A percentile compares a stretch with the other conserved stretches of the same genome.
These are phyloP conservation scores for Anastatica hierochuntica DNA, from an alignment of 345 rosid genomes.

Conservation along the genomic window DNA sequence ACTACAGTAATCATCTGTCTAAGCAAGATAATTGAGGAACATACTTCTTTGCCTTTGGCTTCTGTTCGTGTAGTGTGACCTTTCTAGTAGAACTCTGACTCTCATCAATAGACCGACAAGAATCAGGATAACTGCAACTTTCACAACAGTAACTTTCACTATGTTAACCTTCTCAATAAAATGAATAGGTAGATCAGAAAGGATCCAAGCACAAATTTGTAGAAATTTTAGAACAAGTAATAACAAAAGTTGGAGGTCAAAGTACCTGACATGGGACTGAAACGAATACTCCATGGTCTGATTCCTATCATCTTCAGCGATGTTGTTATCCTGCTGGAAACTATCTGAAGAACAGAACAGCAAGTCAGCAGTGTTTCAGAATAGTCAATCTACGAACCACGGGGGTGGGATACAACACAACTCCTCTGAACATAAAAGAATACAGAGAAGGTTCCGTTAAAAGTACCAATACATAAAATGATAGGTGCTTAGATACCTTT, in stretches of 20 bases:
- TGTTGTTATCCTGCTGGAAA: conserved; percentile 32
- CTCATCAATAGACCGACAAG: conserved; percentile 32
- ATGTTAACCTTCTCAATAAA: too few relatives aligned
- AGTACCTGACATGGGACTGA: conserved; percentile 40
- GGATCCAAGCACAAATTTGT: too few relatives aligned
- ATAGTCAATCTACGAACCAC: too few relatives aligned
- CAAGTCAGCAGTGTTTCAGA: too few relatives aligned
- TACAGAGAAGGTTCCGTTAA: neutral
- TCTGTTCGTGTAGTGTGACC: conserved; percentile 27
- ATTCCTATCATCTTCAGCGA: conserved; percentile 27
- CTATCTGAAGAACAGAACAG: conserved; percentile 37
- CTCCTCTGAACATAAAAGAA: neutral
- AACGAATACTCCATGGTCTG: conserved; percentile 20
- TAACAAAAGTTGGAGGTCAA: neutral
- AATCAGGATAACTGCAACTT: conserved; percentile 35
- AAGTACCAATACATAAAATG: too few relatives aligned
- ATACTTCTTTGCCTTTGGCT: conserved; percentile 49
- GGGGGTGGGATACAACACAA: too few relatives aligned
- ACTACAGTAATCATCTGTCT: too few relatives aligned
- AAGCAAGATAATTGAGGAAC: neutral
- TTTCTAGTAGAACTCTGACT: conserved; percentile 25
- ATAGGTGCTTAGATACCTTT: too few relatives aligned
- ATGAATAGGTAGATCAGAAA: too few relatives aligned
- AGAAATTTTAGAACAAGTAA: neutral
- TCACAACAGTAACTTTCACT: conserved; percentile 12